Evolutionary conservation across 805 yeast genomes (phyloP).

Genomic region (Candida chauliodis): DNA sequence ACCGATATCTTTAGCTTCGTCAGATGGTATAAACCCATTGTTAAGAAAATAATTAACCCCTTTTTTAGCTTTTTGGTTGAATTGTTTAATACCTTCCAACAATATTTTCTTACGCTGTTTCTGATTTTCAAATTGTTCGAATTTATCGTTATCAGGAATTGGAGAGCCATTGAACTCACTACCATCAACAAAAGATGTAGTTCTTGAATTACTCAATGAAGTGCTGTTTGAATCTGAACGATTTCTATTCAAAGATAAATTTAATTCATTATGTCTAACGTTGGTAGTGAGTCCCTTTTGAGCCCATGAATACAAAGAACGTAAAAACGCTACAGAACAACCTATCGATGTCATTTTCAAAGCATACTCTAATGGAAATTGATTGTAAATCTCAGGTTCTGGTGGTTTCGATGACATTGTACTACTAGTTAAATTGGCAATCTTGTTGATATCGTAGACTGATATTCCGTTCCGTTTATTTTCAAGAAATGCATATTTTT

Average conservation of each 20-base stretch:
- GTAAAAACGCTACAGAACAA: slow-evolving; percentile 75
- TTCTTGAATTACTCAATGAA: slow-evolving; percentile 25
- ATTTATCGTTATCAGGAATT: slow-evolving; percentile 56
- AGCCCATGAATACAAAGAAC: slow-evolving; percentile 84
- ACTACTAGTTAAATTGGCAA: slow-evolving; percentile 73
- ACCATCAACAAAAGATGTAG: slow-evolving; percentile 16
- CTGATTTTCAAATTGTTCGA: slow-evolving; percentile 77
- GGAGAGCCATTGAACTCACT: slow-evolving; percentile 5
- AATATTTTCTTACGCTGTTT: slow-evolving; percentile 82
- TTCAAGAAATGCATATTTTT: slow-evolving; percentile 47
- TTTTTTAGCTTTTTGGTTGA: slow-evolving; percentile 80
- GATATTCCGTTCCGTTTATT: slow-evolving; percentile 53
- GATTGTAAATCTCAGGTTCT: slow-evolving; percentile 48
- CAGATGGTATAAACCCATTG: slow-evolving; percentile 59
- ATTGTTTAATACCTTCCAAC: slow-evolving; percentile 70
- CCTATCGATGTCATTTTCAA: slow-evolving; percentile 77
- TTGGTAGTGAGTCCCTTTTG: slow-evolving; percentile 45
- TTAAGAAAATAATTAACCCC: slow-evolving; percentile 66
- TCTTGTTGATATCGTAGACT: slow-evolving; percentile 67
- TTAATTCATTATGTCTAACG: slow-evolving; percentile 8
- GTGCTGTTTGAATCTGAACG: slow-evolving; percentile 29
- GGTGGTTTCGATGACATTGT: slow-evolving; percentile 56
- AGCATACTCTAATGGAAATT: slow-evolving; percentile 77
- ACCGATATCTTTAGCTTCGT: slow-evolving; percentile 69
- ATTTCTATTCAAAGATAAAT: slow-evolving; percentile 17